These are phyloP conservation scores for Sindora glabra DNA, from an alignment of 306 rosid species.

Conservation along the genomic window DNA sequence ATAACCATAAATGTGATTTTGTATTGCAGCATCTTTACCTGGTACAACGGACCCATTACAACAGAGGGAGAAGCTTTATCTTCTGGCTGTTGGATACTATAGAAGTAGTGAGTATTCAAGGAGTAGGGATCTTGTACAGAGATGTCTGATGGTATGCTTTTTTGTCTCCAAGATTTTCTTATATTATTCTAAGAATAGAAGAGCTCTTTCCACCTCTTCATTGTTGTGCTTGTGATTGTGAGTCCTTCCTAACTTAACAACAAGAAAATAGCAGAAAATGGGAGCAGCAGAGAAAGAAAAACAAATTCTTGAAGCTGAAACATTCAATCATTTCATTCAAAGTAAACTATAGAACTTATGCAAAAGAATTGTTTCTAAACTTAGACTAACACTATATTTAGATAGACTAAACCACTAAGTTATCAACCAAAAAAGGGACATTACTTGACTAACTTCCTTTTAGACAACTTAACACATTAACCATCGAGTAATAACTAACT, in stretches of 20 bases:
- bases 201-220: not conserved
- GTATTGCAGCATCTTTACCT: conserved; percentile 57
- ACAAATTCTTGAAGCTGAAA: no score
- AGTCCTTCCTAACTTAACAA: not conserved
- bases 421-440: no score
- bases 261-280: no score
- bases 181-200: not conserved
- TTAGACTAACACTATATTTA: no score
- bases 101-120: conserved; percentile 62
- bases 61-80: conserved; percentile 83
- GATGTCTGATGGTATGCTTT: conserved; percentile 56
- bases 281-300: no score
- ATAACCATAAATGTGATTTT: not conserved
- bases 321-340: no score
- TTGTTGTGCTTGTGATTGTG: not conserved
- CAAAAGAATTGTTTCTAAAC: no score
- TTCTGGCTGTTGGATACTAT: conserved; percentile 71
- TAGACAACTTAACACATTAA: no score
- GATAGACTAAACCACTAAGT: no score
- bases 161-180: not conserved
- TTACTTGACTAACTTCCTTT: no score
- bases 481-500: no score
- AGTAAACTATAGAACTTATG: no score
- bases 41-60: conserved; percentile 38
- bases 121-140: conserved; percentile 64